These are phyloP conservation scores for Mortierella polycephala DNA, from an alignment of 371 early-diverging fungal species.

Conservation along the genomic window DNA sequence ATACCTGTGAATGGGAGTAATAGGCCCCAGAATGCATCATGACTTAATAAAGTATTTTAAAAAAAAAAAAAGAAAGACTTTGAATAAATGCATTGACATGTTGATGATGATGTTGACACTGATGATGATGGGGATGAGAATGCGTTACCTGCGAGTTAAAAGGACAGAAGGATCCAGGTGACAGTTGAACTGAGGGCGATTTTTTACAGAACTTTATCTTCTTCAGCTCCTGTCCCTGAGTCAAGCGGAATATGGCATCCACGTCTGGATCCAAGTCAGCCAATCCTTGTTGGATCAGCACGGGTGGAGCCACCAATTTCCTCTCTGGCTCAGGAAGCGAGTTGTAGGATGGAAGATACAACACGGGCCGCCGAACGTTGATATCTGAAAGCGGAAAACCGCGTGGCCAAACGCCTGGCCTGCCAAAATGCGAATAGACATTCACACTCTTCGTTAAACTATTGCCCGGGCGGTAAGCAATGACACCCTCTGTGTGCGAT, in stretches of 20 bases:
- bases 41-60: constrained; percentile 6
- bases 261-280: constrained; percentile 13
- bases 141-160: constrained; percentile 9
- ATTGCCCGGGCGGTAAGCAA: constrained; percentile 6
- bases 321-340: constrained; percentile 9
- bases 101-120: too few relatives aligned
- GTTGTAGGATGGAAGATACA: constrained; percentile 3
- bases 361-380: constrained; percentile 7
- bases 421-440: constrained; percentile 11
- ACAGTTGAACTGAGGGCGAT: constrained; percentile 3
- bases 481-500: background rate
- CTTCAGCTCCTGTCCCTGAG: constrained; percentile 12
- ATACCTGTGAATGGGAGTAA: constrained; percentile 14
- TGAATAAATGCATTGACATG: background rate
- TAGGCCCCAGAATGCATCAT: constrained; percentile 14
- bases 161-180: constrained; percentile 11
- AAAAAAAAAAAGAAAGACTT: background rate
- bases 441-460: constrained; percentile 6
- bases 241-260: constrained; percentile 15
- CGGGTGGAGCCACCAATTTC: constrained; percentile 5
- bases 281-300: constrained; percentile 12
- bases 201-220: constrained; percentile 9
- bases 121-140: background rate
- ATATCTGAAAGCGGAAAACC: constrained; percentile 9
- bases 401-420: constrained; percentile 11